phyloP scores from a whole-genome alignment of 139 green algal species.

The Chlorella ohadii region DNA sequence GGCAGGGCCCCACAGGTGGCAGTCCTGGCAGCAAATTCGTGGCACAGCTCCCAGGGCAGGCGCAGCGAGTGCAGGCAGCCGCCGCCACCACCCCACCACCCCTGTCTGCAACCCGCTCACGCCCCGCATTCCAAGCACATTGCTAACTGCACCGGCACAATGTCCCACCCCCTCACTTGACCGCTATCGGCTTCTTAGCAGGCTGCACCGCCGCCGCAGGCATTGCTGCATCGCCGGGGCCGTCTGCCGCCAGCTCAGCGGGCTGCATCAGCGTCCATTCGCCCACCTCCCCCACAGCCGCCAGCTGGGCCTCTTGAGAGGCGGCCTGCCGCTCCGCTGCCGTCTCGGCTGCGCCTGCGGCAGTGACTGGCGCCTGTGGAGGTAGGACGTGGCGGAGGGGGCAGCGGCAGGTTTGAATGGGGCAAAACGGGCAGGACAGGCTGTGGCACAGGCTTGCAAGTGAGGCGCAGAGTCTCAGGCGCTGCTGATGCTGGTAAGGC shows the following conservation, averaged over 20 bases:
- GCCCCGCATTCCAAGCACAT: no score
- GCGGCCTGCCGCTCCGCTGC: conserved; percentile 4
- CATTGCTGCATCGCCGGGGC: not conserved
- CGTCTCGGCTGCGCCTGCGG: conserved; percentile 6
- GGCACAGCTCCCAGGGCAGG: no score
- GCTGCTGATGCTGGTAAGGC: no score
- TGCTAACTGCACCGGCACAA: no score
- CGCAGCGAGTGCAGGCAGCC: no score
- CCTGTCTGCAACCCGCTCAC: no score
- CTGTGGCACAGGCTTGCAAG: no score
- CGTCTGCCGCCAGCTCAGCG: not conserved
- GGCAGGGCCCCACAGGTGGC: no score
- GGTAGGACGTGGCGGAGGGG: not conserved
- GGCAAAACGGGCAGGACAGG: not conserved
- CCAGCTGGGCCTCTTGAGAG: conserved; percentile 11
- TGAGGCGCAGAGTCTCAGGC: no score
- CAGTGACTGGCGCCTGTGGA: not conserved
- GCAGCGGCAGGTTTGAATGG: no score
- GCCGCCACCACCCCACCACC: no score
- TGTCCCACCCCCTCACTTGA: conserved; percentile 27
- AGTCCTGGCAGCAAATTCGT: no score
- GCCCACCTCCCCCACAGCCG: conserved; percentile 22
- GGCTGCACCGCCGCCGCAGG: not conserved
- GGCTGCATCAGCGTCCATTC: conserved; percentile 30
- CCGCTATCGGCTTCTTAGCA: conserved; percentile 17